A percentile compares a stretch with the other conserved stretches of the same genome.
phyloP scores from a whole-genome alignment of 1,139 yeast species.

The Scheffersomyces insectosa region DNA sequence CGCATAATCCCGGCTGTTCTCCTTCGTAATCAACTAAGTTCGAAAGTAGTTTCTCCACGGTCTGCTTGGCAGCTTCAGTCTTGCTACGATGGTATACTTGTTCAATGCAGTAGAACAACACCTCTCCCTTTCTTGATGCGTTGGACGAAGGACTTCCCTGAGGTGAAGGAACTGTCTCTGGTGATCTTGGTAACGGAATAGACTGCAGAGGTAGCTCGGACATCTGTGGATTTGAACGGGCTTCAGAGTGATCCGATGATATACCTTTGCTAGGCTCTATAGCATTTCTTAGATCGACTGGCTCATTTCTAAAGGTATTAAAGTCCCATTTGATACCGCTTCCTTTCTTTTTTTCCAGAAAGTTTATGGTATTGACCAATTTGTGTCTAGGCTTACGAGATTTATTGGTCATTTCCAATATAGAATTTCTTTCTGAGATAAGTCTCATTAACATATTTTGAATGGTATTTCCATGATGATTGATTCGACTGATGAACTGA shows the following conservation, averaged over 20 bases:
- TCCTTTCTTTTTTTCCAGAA: not conserved
- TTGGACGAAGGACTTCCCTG: not conserved
- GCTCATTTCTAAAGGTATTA: conserved; percentile 3
- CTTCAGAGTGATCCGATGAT: not conserved
- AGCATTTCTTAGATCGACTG: not conserved
- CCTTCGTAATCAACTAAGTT: conserved; percentile 46
- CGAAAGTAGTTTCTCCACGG: conserved; percentile 42
- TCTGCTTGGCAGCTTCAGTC: conserved; percentile 41
- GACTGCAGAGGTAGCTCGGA: not conserved
- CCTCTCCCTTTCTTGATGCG: conserved; percentile 19
- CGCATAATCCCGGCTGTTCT: conserved; percentile 61
- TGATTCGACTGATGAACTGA: conserved; percentile 37
- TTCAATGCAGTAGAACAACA: conserved; percentile 37
- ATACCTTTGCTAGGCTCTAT: not conserved
- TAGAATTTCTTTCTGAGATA: conserved; percentile 7
- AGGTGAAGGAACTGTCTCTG: not conserved
- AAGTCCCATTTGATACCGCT: conserved; percentile 8
- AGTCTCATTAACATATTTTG: conserved; percentile 8
- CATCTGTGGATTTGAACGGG: conserved; percentile 1
- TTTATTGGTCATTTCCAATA: not conserved
- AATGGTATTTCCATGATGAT: conserved; percentile 1
- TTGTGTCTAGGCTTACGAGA: conserved; percentile 9
- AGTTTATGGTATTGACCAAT: conserved; percentile 1
- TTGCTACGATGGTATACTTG: conserved; percentile 53
- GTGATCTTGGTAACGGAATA: not conserved